These are phyloP conservation scores for Lipomyces anomalus DNA, from an alignment of 805 yeast species.

Conservation along the genomic window DNA sequence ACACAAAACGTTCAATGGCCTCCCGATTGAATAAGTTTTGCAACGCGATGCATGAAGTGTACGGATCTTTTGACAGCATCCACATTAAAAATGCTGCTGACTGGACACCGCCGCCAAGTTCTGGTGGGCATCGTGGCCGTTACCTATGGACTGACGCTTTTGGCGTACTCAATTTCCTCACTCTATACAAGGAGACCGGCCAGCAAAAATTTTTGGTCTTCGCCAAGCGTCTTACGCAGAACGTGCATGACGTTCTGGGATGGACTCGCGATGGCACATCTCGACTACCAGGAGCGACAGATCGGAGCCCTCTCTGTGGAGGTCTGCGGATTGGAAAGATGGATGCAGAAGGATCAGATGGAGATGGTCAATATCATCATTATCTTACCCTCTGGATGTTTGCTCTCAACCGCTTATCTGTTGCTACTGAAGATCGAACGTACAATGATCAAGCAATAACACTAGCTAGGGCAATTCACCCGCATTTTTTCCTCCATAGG, in stretches of 20 bases:
- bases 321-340: conserved; percentile 4
- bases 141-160: conserved; percentile 4
- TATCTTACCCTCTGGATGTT: conserved; percentile 6
- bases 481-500: conserved; percentile 3
- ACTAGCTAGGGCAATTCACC: conserved; percentile 4
- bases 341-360: conserved; percentile 4
- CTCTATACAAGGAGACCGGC: conserved; percentile 3
- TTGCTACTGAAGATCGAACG: conserved; percentile 1
- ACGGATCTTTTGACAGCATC: conserved; percentile 2
- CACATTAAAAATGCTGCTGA: conserved; percentile 1
- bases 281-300: conserved; percentile 4
- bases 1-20: conserved; percentile 1
- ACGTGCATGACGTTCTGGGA: conserved; percentile 3
- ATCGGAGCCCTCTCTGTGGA: conserved; percentile 1
- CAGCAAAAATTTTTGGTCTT: conserved; percentile 1
- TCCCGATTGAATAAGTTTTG: conserved; percentile 2
- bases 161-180: conserved; percentile 4
- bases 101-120: conserved; percentile 5
- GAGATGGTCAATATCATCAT: conserved; percentile 5
- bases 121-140: conserved; percentile 4
- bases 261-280: conserved; percentile 5
- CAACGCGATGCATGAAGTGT: conserved; percentile 1
- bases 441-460: conserved; percentile 4
- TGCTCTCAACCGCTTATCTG: conserved; percentile 5
- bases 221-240: conserved; percentile 4